Base-by-base conservation (phyloP, 2,329 filamentous ascomycete genomes). In the Microcera coccophila region DNA sequence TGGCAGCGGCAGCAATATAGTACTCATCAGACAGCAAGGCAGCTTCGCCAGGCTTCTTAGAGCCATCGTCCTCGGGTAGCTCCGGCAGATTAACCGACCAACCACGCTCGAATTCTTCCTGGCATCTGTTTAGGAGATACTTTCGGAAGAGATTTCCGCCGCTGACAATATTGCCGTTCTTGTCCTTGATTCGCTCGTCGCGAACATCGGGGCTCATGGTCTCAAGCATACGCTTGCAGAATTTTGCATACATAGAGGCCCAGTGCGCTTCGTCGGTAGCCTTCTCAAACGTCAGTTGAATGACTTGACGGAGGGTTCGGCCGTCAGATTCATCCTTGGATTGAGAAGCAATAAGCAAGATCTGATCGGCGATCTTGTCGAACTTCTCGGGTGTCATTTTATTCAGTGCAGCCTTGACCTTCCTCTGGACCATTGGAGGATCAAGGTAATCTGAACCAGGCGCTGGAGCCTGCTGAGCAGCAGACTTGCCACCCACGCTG, bases 371-470 rank as follows among this genome's bases (percentile, higher is more conserved):
- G 55, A 98, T 95, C 72, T 85, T 90, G 64, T 95, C 90, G 60
- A 98, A 98, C 64, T 97, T 98, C 72, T 98, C 93, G 0, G 93
- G 93, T 0, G 93, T 97, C 93, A 98, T 97, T 85, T 98, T 98
- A 82, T 98, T 98, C 60, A 98, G 75, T 48, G 87, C 87, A 52
- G 90, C 86, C 83, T 98, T 98, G 65, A 98, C 93, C 83, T 98
- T 98, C 57, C 91, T 85, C 73, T 98, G 93, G 45, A 98, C 93
- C 75, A 93, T 82, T 58, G 91, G 88, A 18, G 93, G 91, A 53
- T 94, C 82, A 71, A 97, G 79, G 58, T 87, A 77, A 38, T 73
- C 72, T 8, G 67, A 75, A 39, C 72, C 70, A 4, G 67, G 63
- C 28, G 67, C 63, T 33, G 68, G 49, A 29, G 72, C 65, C 38